A percentile compares a stretch with the other conserved stretches of the same genome.
These are phyloP conservation scores for Medicago ruthenica DNA, from an alignment of 306 rosid species.

Conservation along the genomic window DNA sequence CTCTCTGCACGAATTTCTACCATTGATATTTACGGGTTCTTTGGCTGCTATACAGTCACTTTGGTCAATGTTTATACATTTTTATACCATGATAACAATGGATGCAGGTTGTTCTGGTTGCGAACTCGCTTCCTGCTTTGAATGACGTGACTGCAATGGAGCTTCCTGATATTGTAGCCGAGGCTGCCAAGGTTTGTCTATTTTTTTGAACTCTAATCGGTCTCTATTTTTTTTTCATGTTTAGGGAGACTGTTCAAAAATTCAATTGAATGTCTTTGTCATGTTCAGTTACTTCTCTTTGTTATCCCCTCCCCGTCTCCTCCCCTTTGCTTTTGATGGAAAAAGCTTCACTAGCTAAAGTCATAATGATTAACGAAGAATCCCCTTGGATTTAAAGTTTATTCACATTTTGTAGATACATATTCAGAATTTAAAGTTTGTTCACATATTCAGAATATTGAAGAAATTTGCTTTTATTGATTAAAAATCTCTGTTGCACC, in stretches of 20 bases:
- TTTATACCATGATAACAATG: constrained; percentile 18
- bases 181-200: constrained; percentile 91
- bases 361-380: not conserved
- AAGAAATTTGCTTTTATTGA: constrained; percentile 7
- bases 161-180: constrained; percentile 96
- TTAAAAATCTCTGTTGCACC: constrained; percentile 2
- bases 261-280: constrained; percentile 21
- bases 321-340: not conserved
- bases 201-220: constrained; percentile 16
- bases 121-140: constrained; percentile 93
- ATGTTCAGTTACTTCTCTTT: constrained; percentile 15
- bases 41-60: not conserved
- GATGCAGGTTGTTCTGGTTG: constrained; percentile 91
- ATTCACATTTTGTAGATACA: constrained; percentile 13
- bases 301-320: not conserved
- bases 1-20: not conserved
- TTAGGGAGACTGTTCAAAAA: not conserved
- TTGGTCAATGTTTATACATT: constrained; percentile 26
- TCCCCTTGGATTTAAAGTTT: constrained; percentile 18
- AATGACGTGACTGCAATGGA: constrained; percentile 97
- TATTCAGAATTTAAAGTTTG: constrained; percentile 13
- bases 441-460: constrained; percentile 17
- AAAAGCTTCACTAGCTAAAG: constrained; percentile 3
- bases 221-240: constrained; percentile 30
- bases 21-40: constrained; percentile 7